Base-by-base conservation (phyloP, 352 stramenopile species). In the Lagenidium sp. region DNA sequence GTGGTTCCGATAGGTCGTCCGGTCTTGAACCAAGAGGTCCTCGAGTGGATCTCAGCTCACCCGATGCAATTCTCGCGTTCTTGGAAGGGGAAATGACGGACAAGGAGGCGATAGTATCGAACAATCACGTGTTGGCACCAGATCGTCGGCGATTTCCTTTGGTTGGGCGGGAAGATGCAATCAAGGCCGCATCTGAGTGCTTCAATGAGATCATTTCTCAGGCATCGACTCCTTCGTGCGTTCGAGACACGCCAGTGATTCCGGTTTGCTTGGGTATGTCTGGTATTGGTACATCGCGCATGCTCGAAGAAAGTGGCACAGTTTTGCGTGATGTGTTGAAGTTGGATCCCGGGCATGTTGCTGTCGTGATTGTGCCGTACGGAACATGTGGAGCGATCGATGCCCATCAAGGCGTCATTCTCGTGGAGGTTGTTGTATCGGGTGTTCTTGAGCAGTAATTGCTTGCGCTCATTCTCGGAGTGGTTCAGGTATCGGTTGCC, bases 371-470 rank as follows among this genome's bases (percentile, higher is more conserved):
- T 50, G 51, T 65, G n/a, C 36, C 44, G 41, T 62, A 57, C 37
- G 13, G 36, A 57, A 16, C 8, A 45, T 53, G 48, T 60, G 0
- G 47, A 69, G 42, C 0, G 34, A 30, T 63, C 44, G 25, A 65
- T 69, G 55, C 32, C 47, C 31, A 63, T 69, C 16, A 44, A 61
- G n/a, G 55, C 53, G 6, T 67, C 60, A 36, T 64, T 71, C 45
- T 63, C 57, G 37, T 62, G 52, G 57, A 34, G 48, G 25, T 22
- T 62, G 1, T 44, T 67, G 38, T 58, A 63, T 47, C 52, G 42
- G 39, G 56, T 60, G 40, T 66, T 70, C 44, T 35, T 60, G 15
- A 37, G 66, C 35, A 50, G 42, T 6, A 62, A 70, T 44, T 63
- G 53, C 23, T 3, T 7, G 6, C 12, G 31, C 50, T 12, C 12